A percentile compares a stretch with the other conserved stretches of the same genome.
These are phyloP conservation scores for Cubamyces lactineus DNA, from an alignment of 768 basidiomycete species.

Conservation along the genomic window DNA sequence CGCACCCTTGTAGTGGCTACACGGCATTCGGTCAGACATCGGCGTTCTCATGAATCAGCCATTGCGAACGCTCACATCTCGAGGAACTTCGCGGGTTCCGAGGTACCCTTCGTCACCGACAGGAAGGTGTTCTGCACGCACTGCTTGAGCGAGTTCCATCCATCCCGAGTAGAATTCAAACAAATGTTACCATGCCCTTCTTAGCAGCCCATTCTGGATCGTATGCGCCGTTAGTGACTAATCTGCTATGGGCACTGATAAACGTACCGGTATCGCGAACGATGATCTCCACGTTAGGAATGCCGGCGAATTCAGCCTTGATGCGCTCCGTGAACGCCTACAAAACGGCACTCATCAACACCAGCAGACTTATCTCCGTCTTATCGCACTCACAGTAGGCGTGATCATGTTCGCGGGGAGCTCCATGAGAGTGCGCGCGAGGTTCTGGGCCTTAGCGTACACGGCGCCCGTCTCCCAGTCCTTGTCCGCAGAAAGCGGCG, in stretches of 20 bases:
- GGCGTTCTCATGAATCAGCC: background rate
- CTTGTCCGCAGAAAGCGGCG: slow-evolving; percentile 46
- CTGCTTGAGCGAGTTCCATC: background rate
- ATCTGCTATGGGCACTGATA: background rate
- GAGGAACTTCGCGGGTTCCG: slow-evolving; percentile 84
- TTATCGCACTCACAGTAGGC: slow-evolving; percentile 57
- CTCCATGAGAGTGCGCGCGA: slow-evolving; percentile 86
- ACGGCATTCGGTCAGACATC: background rate
- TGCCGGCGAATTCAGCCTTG: slow-evolving; percentile 62
- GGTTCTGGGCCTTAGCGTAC: slow-evolving; percentile 79
- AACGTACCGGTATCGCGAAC: slow-evolving; percentile 71
- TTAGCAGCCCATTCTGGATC: slow-evolving; percentile 76
- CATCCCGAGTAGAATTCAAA: too few species aligned
- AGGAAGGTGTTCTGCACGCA: slow-evolving; percentile 65
- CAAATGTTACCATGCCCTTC: slow-evolving; percentile 71
- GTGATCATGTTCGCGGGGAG: slow-evolving; percentile 86
- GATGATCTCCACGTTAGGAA: slow-evolving; percentile 69
- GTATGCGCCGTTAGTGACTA: background rate
- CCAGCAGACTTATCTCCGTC: background rate
- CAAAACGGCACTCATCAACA: slow-evolving; percentile 5
- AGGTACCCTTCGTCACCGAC: slow-evolving; percentile 80
- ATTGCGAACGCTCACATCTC: slow-evolving; percentile 60
- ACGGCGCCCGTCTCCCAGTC: slow-evolving; percentile 76
- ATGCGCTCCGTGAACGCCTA: slow-evolving; percentile 75
- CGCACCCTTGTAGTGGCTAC: slow-evolving; percentile 83